Evolutionary conservation across 805 yeast species (phyloP).

Genomic region (Kregervanrija fluxuum): DNA sequence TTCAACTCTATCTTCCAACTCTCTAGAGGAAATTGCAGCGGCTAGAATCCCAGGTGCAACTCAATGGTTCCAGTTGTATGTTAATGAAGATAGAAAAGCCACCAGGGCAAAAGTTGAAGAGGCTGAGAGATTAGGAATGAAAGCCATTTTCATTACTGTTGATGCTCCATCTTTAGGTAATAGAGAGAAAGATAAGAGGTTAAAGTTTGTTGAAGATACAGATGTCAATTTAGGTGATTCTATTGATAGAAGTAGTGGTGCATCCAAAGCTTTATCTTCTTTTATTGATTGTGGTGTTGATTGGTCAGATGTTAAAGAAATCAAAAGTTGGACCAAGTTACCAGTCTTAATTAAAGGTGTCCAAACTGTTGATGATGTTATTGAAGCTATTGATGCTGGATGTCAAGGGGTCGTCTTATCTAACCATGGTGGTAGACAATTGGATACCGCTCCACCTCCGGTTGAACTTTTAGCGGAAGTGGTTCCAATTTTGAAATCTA

Average conservation of each 20-base stretch:
- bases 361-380: conserved; percentile 75
- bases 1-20: conserved; percentile 84
- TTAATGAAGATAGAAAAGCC: conserved; percentile 65
- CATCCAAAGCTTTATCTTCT: conserved; percentile 78
- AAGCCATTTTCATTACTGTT: conserved; percentile 81
- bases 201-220: conserved; percentile 32
- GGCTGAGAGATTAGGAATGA: conserved; percentile 68
- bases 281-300: conserved; percentile 67
- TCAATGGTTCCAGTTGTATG: conserved; percentile 87
- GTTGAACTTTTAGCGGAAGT: conserved; percentile 69
- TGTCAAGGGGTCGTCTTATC: conserved; percentile 75
- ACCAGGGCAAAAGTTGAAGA: conserved; percentile 56
- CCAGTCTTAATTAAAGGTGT: conserved; percentile 78
- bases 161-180: conserved; percentile 92
- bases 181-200: conserved; percentile 56
- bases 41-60: conserved; percentile 60
- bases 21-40: conserved; percentile 77
- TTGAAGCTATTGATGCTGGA: conserved; percentile 65
- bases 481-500: conserved; percentile 40
- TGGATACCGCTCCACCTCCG: conserved; percentile 77
- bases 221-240: conserved; percentile 37
- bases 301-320: conserved; percentile 59
- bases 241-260: conserved; percentile 70
- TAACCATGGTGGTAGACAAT: conserved; percentile 86
- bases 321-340: conserved; percentile 47